A percentile compares a stretch with the other conserved stretches of the same genome.
These are phyloP conservation scores for Nemania sp. DNA, from an alignment of 2,329 filamentous ascomycete species.

Conservation along the genomic window DNA sequence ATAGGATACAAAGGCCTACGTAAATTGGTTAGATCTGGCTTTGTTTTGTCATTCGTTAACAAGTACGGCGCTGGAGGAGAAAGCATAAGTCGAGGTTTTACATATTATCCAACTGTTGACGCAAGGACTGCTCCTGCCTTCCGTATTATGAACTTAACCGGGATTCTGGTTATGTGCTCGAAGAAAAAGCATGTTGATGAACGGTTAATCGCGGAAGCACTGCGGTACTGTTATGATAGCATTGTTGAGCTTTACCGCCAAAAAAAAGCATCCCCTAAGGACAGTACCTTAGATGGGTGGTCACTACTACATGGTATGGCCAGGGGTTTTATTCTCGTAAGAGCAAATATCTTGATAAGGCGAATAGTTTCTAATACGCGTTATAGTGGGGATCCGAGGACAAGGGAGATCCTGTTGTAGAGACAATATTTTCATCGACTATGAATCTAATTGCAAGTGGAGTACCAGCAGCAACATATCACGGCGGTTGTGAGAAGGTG, in stretches of 20 bases:
- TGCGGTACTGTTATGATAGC: conserved; percentile 5
- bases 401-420: too few species aligned
- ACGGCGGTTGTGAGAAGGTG: not conserved
- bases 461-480: not conserved
- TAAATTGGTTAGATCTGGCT: conserved; percentile 11
- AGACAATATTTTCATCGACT: not conserved
- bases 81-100: conserved; percentile 28
- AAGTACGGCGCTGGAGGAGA: conserved; percentile 26
- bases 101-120: conserved; percentile 33
- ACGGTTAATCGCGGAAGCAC: too few species aligned
- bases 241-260: conserved; percentile 14
- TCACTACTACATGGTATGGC: not conserved
- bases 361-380: too few species aligned
- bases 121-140: conserved; percentile 16
- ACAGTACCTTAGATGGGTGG: not conserved
- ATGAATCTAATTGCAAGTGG: conserved; percentile 8
- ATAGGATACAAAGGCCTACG: conserved; percentile 13
- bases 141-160: not conserved
- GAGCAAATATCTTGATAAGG: not conserved
- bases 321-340: not conserved
- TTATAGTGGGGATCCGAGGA: too few species aligned
- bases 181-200: too few species aligned
- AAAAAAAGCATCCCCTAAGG: conserved; percentile 14
- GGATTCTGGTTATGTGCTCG: too few species aligned
- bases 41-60: conserved; percentile 21